Conservation (phyloP, 352 stramenopile species). For the Pythium vanterpoolii region DNA sequence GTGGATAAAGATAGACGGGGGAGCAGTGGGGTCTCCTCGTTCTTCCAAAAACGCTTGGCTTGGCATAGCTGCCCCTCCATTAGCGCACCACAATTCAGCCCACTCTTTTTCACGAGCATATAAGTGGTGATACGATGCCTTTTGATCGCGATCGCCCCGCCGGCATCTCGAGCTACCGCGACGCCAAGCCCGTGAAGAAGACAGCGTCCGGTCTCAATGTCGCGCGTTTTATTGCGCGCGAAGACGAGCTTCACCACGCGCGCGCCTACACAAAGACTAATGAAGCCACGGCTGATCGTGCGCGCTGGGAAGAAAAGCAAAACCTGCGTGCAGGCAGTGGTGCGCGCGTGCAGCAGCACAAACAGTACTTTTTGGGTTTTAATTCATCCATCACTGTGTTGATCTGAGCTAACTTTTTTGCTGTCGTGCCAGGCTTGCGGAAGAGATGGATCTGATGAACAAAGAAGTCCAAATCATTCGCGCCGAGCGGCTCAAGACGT, state of each 20-base stretch:
- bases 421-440: conserved; percentile 34
- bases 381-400: neutral
- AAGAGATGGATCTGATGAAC: conserved; percentile 78
- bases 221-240: conserved; percentile 65
- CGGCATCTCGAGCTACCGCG: conserved; percentile 37
- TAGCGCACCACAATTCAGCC: neutral
- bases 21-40: too few species aligned
- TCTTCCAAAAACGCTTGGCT: too few species aligned
- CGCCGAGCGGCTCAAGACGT: conserved; percentile 60
- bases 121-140: conserved; percentile 31
- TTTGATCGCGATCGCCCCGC: conserved; percentile 48
- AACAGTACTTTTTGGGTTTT: conserved; percentile 34
- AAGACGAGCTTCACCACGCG: conserved; percentile 70
- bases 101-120: conserved; percentile 9
- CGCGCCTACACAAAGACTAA: conserved; percentile 49
- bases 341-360: conserved; percentile 46
- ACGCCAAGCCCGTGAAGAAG: conserved; percentile 30
- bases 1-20: conserved; percentile 6
- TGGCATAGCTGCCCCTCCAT: too few species aligned
- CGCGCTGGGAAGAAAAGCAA: conserved; percentile 78
- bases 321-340: conserved; percentile 51
- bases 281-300: conserved; percentile 44
- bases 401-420: neutral
- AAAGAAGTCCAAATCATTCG: conserved; percentile 67
- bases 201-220: conserved; percentile 60